Evolutionary conservation across 257 asterid genomes (phyloP).

Genomic region (Solanum okadae): DNA sequence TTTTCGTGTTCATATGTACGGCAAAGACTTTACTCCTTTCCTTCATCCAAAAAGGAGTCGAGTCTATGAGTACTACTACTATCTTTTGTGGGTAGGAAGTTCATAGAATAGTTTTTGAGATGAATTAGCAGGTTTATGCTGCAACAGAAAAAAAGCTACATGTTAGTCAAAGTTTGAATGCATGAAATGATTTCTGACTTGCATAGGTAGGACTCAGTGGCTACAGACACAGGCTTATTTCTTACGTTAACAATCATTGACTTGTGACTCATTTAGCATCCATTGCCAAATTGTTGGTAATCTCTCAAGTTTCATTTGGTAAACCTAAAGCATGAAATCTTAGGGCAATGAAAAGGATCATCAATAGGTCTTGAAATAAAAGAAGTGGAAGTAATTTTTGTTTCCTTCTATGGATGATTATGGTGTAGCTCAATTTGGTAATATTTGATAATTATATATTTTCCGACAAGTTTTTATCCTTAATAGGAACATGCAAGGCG

Average conservation of each 20-base stretch:
- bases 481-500: slow-evolving; percentile 72
- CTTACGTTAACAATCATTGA: background rate
- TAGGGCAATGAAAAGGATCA: background rate
- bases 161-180: background rate
- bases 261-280: background rate
- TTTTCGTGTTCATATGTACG: background rate
- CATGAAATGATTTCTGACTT: background rate
- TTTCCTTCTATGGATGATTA: background rate
- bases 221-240: background rate
- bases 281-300: background rate
- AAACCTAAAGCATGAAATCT: background rate
- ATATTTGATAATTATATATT: background rate
- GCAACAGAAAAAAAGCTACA: background rate
- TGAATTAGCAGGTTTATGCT: background rate
- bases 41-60: background rate
- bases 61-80: background rate
- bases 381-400: background rate
- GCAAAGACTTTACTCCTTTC: background rate
- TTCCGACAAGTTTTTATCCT: background rate
- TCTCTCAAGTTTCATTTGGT: background rate
- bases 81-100: background rate
- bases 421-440: background rate
- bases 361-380: background rate
- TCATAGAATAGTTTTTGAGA: background rate
- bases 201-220: background rate